Conservation (phyloP, 164 flowering plant genomes). For the Paratinospora sagittata region DNA sequence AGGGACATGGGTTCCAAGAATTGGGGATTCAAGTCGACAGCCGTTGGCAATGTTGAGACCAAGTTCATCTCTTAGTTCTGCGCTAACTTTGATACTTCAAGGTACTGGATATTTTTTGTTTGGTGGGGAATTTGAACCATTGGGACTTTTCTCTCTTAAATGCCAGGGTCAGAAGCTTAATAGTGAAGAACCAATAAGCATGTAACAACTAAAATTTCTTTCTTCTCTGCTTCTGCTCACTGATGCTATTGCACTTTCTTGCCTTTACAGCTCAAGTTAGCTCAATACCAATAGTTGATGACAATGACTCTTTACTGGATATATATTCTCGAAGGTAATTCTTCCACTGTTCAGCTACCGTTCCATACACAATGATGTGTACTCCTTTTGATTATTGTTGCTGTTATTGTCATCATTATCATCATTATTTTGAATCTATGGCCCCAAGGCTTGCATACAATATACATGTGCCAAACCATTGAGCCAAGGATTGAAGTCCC, state of each 20-base stretch:
- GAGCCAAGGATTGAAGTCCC: neutral
- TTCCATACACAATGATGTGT: neutral
- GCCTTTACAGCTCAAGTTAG: slow-evolving; percentile 73
- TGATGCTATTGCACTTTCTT: slow-evolving; percentile 3
- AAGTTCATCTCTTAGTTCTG: slow-evolving; percentile 69
- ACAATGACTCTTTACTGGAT: slow-evolving; percentile 73
- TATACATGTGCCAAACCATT: neutral
- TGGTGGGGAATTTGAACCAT: no score
- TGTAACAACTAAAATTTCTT: neutral
- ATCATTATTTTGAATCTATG: neutral
- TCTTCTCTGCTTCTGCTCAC: neutral
- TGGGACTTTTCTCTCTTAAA: neutral
- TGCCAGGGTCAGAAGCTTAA: neutral
- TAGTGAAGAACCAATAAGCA: neutral
- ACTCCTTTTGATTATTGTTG: no score
- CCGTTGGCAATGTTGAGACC: slow-evolving; percentile 81
- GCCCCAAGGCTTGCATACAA: neutral
- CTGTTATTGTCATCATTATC: no score
- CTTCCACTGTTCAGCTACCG: neutral
- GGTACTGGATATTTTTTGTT: slow-evolving; percentile 33
- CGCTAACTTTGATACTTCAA: slow-evolving; percentile 67
- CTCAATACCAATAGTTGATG: slow-evolving; percentile 90
- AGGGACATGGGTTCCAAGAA: slow-evolving; percentile 86
- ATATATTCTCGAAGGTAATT: slow-evolving; percentile 81
- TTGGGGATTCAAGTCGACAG: slow-evolving; percentile 30